A percentile compares a stretch with the other conserved stretches of the same genome.
Evolutionary conservation across 2,329 filamentous ascomycete genomes (phyloP).

Genomic region (Sarocladium brachiariae): DNA sequence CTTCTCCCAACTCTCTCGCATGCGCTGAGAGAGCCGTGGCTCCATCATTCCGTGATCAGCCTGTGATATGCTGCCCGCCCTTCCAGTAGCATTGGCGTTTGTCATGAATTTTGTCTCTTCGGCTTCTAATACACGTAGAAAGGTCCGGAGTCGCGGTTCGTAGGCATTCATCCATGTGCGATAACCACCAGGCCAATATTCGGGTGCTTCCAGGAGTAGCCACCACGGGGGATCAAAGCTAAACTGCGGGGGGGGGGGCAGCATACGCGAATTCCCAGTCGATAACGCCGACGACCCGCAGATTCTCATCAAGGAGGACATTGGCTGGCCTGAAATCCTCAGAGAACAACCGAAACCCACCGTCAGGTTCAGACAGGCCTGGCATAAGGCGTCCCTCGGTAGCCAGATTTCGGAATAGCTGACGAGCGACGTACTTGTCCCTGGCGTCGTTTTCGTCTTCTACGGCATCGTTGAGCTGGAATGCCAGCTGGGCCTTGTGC

Average conservation of each 20-base stretch:
- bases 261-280: conserved; percentile 33
- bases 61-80: too few species aligned
- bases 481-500: conserved; percentile 28
- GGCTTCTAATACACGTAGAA: conserved; percentile 24
- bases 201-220: conserved; percentile 26
- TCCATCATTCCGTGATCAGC: neutral
- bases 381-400: conserved; percentile 11
- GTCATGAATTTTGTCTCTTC: conserved; percentile 20
- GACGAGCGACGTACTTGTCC: conserved; percentile 26
- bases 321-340: conserved; percentile 27
- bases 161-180: conserved; percentile 24
- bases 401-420: conserved; percentile 25
- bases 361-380: neutral
- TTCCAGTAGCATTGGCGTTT: too few species aligned
- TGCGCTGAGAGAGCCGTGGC: conserved; percentile 20
- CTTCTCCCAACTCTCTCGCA: conserved; percentile 29
- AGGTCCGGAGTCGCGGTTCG: conserved; percentile 25
- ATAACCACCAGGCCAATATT: conserved; percentile 25
- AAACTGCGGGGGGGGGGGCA: conserved; percentile 27
- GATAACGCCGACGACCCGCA: conserved; percentile 26
- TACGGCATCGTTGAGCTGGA: conserved; percentile 31
- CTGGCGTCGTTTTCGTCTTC: conserved; percentile 22
- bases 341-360: conserved; percentile 16
- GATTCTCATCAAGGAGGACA: conserved; percentile 22
- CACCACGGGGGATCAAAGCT: conserved; percentile 32